Conservation (phyloP, 306 rosid species). For the Cicer bijugum region DNA sequence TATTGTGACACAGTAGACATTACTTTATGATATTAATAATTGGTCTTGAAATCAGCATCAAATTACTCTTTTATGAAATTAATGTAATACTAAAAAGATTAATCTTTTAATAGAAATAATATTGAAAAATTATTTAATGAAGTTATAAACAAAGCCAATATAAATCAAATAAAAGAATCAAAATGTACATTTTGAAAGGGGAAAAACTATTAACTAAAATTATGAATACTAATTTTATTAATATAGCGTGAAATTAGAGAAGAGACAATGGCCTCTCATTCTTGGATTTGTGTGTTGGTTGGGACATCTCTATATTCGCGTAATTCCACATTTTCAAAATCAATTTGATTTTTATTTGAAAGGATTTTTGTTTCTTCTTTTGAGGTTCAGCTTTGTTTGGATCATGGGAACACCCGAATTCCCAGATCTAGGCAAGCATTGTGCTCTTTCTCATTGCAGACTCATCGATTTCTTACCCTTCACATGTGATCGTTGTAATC, state of each 20-base stretch:
- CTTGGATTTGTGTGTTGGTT: constrained; percentile 22
- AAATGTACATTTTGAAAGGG: no score
- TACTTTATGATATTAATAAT: no score
- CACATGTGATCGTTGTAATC: constrained; percentile 84
- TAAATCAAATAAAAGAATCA: no score
- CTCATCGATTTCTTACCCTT: constrained; percentile 90
- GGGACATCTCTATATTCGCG: constrained; percentile 17
- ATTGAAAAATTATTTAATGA: no score
- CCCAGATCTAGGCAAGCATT: constrained; percentile 91
- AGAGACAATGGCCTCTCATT: not conserved
- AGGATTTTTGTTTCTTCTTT: not conserved
- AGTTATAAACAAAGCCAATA: no score
- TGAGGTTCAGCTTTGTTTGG: not conserved
- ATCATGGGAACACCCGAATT: constrained; percentile 94
- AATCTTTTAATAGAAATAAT: no score
- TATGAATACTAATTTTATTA: not conserved
- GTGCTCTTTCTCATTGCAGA: constrained; percentile 69
- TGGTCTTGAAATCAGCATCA: no score
- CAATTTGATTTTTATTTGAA: not conserved
- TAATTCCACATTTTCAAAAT: constrained; percentile 16
- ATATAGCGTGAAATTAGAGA: not conserved
- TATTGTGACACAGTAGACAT: no score
- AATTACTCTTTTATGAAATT: no score
- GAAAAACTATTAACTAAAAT: not conserved
- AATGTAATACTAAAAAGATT: no score